These are phyloP conservation scores for Ustilago shanxiensis DNA, from an alignment of 1,284 basidiomycete species.

Conservation along the genomic window DNA sequence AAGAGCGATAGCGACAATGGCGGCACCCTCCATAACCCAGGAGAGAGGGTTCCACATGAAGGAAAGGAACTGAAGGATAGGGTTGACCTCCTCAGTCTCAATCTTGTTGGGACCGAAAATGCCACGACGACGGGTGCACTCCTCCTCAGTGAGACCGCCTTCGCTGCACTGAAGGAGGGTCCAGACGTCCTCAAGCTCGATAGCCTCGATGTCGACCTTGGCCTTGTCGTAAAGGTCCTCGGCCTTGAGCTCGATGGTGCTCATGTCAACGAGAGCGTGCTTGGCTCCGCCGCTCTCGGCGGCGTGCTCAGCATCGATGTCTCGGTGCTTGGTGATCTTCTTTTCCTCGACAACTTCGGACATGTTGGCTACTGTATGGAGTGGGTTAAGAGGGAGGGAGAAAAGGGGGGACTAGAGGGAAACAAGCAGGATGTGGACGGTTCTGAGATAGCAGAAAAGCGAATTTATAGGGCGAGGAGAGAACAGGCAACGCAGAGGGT, in stretches of 20 bases:
- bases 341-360: slow-evolving; percentile 44
- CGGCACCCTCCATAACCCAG: slow-evolving; percentile 99
- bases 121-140: slow-evolving; percentile 86
- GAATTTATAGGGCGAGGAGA: slow-evolving; percentile 9
- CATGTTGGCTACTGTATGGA: slow-evolving; percentile 25
- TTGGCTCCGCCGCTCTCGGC: slow-evolving; percentile 53
- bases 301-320: slow-evolving; percentile 58
- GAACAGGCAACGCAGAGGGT: not conserved
- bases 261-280: slow-evolving; percentile 71
- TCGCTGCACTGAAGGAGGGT: slow-evolving; percentile 89
- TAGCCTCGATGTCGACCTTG: slow-evolving; percentile 97
- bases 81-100: slow-evolving; percentile 78
- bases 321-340: slow-evolving; percentile 57
- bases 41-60: slow-evolving; percentile 66
- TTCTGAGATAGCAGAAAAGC: slow-evolving; percentile 3
- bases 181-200: slow-evolving; percentile 97
- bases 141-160: slow-evolving; percentile 80
- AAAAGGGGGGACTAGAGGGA: not conserved
- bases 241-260: slow-evolving; percentile 84
- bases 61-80: slow-evolving; percentile 72
- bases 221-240: slow-evolving; percentile 98
- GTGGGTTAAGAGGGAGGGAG: slow-evolving; percentile 9
- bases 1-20: slow-evolving; percentile 93
- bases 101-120: slow-evolving; percentile 98
- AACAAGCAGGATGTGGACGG: slow-evolving; percentile 13